phyloP scores from a whole-genome alignment of 345 rosid species.

The Rhizophora apiculata region DNA sequence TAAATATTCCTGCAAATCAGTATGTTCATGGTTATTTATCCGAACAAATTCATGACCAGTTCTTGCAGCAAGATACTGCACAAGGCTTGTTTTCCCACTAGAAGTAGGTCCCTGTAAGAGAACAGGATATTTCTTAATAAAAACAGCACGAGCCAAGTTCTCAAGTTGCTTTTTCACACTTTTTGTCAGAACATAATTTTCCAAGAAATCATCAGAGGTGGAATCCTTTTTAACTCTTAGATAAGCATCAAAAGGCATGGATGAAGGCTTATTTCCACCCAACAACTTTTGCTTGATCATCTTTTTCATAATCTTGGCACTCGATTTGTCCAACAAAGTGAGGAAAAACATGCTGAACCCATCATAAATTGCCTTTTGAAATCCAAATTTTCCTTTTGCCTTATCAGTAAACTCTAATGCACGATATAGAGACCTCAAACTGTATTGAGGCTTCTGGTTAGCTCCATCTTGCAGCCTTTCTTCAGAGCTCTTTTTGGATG shows the following conservation, averaged over 20 bases:
- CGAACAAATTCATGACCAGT: conserved; percentile 90
- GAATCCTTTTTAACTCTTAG: conserved; percentile 33
- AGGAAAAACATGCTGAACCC: conserved; percentile 93
- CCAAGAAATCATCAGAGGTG: conserved; percentile 39
- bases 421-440: conserved; percentile 91
- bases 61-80: conserved; percentile 81
- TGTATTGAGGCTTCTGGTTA: conserved; percentile 93
- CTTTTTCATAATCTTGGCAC: conserved; percentile 69
- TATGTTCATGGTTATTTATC: conserved; percentile 94
- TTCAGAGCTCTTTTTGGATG: conserved; percentile 68
- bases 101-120: conserved; percentile 97
- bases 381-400: conserved; percentile 55
- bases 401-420: conserved; percentile 74
- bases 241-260: conserved; percentile 42
- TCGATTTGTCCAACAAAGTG: conserved; percentile 70
- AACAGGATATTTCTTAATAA: conserved; percentile 78
- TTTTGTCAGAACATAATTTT: conserved; percentile 67
- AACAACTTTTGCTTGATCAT: conserved; percentile 48
- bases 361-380: conserved; percentile 71
- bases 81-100: conserved; percentile 98
- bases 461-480: conserved; percentile 98
- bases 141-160: conserved; percentile 79
- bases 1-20: conserved; percentile 88
- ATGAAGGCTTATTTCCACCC: conserved; percentile 42
- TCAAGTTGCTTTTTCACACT: conserved; percentile 69